These are phyloP conservation scores for Solanum paucissectum DNA, from an alignment of 257 asterid genomes.

Conservation along the genomic window DNA sequence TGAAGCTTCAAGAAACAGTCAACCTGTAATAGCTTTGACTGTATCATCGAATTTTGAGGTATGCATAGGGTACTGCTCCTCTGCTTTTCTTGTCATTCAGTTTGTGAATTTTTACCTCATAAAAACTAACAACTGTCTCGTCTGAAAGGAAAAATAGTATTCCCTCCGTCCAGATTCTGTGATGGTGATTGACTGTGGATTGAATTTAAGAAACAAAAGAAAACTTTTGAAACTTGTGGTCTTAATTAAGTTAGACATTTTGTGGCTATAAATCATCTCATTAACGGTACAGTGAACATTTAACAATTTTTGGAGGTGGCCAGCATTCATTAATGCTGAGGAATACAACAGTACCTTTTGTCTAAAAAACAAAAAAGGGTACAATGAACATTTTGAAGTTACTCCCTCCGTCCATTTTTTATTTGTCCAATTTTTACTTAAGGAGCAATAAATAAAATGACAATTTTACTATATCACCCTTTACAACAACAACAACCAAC, in stretches of 20 bases:
- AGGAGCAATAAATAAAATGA: not conserved
- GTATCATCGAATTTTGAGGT: slow-evolving; percentile 99
- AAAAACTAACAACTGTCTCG: not conserved
- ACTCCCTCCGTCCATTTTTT: not conserved
- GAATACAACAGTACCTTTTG: not conserved
- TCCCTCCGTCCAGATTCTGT: not conserved
- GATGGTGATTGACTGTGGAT: not conserved
- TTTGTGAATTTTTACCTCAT: not conserved
- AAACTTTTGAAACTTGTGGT: not conserved
- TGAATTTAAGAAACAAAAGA: not conserved
- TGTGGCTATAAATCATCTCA: not conserved
- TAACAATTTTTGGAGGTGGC: not conserved
- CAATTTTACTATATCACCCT: not conserved
- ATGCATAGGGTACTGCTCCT: slow-evolving; percentile 1
- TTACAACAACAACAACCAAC: not conserved
- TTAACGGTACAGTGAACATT: not conserved
- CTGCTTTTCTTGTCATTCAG: not conserved
- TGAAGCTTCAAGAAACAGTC: slow-evolving; percentile 58
- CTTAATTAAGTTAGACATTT: not conserved
- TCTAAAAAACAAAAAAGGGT: no score
- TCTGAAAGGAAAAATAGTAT: not conserved
- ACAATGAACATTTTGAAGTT: not conserved
- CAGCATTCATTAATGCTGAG: not conserved
- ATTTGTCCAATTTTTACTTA: not conserved
- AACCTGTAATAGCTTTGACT: slow-evolving; percentile 41